phyloP scores from a whole-genome alignment of 129 eudicot genomes.

The Ambrosia trifida region DNA sequence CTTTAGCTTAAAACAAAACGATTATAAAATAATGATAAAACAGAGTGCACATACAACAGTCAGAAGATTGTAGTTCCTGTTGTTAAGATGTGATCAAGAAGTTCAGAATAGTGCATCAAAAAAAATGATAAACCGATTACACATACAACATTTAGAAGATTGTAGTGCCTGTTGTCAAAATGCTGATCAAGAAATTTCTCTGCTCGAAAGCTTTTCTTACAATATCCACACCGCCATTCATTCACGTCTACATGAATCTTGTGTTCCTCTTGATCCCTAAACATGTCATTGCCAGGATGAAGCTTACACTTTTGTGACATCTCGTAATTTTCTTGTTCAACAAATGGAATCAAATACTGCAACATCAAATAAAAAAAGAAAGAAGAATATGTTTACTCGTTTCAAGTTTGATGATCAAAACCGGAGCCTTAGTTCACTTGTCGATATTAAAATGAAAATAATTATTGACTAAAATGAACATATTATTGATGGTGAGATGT shows the following conservation, averaged over 20 bases:
- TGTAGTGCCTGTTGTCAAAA: constrained; percentile 86
- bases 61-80: constrained; percentile 72
- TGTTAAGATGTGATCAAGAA: constrained; percentile 80
- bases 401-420: not conserved
- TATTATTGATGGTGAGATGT: not conserved
- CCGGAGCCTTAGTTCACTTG: not conserved
- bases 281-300: constrained; percentile 80
- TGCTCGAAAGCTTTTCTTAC: constrained; percentile 83
- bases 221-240: constrained; percentile 97
- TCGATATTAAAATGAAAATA: not conserved
- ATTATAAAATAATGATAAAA: constrained; percentile 13
- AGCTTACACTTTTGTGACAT: constrained; percentile 69
- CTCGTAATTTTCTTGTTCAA: constrained; percentile 70
- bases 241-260: constrained; percentile 84
- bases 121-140: constrained; percentile 27
- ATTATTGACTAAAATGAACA: not conserved
- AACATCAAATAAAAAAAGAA: not conserved
- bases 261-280: constrained; percentile 90
- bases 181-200: constrained; percentile 85
- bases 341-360: constrained; percentile 94
- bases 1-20: constrained; percentile 1
- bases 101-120: constrained; percentile 25
- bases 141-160: constrained; percentile 85
- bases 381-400: constrained; percentile 7
- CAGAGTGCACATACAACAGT: constrained; percentile 55